Base-by-base conservation (phyloP, 371 early-diverging fungal species). In the Apophysomyces variabilis region DNA sequence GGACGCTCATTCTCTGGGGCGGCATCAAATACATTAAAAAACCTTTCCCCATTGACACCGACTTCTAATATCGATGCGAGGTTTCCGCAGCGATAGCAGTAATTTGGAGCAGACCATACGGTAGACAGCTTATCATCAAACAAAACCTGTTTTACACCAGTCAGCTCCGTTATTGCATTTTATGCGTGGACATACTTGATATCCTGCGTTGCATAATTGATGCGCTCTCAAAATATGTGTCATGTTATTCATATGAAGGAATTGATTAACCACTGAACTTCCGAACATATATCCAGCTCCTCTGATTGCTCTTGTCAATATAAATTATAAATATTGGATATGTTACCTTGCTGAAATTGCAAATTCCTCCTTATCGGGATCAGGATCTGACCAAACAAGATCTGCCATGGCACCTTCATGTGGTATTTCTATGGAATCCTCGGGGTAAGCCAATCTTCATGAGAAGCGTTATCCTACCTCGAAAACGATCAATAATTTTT, bases 401-500 rank as follows among this genome's bases (percentile, higher is more conserved):
- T 99, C 99, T 37, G 97, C 96, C 94, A 99, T 98, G 5, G 95
- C 90, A n/a, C 99, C 99, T 76, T 96, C 96, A 73, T 97, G 96
- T 5, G 99, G 98, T 43, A 98, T 93, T 77, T 99, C 98, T 89
- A 80, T 16, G 58, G 18, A 16, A 64, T 12, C 38, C 12, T 14
- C 43, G 8, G 45, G 14, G 43, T 32, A n/a, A 56, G 60, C 4
- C 16, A 46, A 16, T 57, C 45, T 8, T 35, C 11, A 13, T 35
- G 21, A 35, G 26, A 7, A 43, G 18, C 1, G 5, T 37, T 1
- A 37, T 47, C 36, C 26, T 77, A 92, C 94, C 96, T 83, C 91
- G 83, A 71, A 94, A 94, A 64, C 99, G 80, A 70, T 97, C 95
- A 58, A 98, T 88, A 21, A 90, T 87, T 66, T 88, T 87, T 65